Evolutionary conservation across 2,329 filamentous ascomycete genomes (phyloP), one percentile per base, ranked within the genome.

Genomic region (Hirsutella rhossiliensis): DNA sequence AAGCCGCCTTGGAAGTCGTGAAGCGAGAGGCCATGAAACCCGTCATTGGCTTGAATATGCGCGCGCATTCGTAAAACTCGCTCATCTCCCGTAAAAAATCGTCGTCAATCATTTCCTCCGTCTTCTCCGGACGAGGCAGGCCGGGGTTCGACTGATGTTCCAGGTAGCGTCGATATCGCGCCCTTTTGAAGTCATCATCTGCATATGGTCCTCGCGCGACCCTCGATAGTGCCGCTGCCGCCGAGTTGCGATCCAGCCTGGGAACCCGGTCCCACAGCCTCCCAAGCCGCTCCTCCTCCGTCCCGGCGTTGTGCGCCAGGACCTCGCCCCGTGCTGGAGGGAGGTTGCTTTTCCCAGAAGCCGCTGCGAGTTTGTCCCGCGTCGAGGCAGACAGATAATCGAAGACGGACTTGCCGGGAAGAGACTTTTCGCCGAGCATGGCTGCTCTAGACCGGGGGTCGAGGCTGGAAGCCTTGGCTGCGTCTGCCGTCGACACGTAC

Each of bases 341-440:
- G 3, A 98, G 74, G 55, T 90, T 77, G 3, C 64, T 64, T 45
- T 80, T 87, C 1, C 89, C 89, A 3, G 87, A 87, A 1, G 80
- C 80, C 11, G 78, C 72, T 3, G 75, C 87, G 38, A 98, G 74
- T 23, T 82, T 78, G 42, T 90, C 82, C 48, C 92, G 80, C 4
- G 85, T 79, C 30, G 84, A 75, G 0, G 86, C 72, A 0, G 85
- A 85, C 51, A 98, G 74, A 62, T 85, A 98, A 63, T 97, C 89
- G 60, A 97, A 98, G 3, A 98, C 81, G 0, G 92, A 97, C 65
- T 97, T 96, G 1, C 87, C 87, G 0, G 89, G 89, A 0, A 97
- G 68, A 31, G 54, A 49, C 34, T 77, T 71, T 64, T 96, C 90
- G 31, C 89, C 89, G 1, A 97, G 72, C 1, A 94, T 70, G 4